Evolutionary conservation across 305 asterid genomes (phyloP).

Genomic region (Ajuga reptans): DNA sequence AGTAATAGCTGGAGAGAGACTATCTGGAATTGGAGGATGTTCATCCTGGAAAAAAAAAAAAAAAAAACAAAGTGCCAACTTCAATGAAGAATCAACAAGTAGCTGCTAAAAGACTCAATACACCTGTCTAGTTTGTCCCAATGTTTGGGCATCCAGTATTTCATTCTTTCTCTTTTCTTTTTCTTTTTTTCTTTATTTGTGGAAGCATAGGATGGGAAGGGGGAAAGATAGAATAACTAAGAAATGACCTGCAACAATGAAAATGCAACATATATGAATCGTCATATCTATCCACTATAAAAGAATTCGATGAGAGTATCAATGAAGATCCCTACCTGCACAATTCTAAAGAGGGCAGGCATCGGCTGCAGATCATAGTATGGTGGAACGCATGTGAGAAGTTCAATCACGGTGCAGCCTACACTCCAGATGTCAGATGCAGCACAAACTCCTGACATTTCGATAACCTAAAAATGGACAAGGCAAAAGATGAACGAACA

Average conservation of each 20-base stretch:
- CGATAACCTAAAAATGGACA: conserved; percentile 66
- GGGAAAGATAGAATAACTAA: conserved; percentile 1
- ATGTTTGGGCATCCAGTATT: conserved; percentile 1
- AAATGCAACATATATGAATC: conserved; percentile 8
- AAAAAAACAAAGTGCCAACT: conserved; percentile 25
- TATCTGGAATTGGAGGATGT: conserved; percentile 96
- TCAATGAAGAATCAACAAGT: conserved; percentile 21
- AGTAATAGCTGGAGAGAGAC: conserved; percentile 84
- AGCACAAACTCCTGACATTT: conserved; percentile 99
- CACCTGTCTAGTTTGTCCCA: conserved; percentile 6
- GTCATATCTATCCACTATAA: conserved; percentile 17
- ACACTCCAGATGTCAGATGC: conserved; percentile 99
- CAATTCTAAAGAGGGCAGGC: conserved; percentile 98
- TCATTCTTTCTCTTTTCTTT: neutral
- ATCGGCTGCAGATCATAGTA: conserved; percentile 97
- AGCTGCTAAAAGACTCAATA: conserved; percentile 2
- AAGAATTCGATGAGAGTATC: neutral
- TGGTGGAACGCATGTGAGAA: conserved; percentile 94
- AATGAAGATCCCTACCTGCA: conserved; percentile 55
- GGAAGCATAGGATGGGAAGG: neutral
- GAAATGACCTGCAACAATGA: neutral
- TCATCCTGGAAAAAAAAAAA: conserved; percentile 63
- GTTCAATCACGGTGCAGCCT: conserved; percentile 99
- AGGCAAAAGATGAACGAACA: neutral
- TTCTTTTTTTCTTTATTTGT: neutral